Conservation (phyloP, 2,329 filamentous ascomycete genomes). For the Chaetomiaceae sp. region DNA sequence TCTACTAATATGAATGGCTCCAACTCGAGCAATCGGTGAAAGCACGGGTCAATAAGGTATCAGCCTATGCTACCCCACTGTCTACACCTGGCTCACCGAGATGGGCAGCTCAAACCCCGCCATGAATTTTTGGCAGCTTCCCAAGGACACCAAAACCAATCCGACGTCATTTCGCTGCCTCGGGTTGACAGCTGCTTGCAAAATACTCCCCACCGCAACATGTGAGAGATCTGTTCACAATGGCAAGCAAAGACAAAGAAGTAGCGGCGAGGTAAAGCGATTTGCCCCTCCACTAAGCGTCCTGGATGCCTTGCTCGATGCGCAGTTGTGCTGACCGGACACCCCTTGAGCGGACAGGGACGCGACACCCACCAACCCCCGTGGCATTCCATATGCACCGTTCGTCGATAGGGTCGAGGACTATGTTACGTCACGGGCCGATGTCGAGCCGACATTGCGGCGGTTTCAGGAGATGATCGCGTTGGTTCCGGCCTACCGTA, state of each 20-base stretch:
- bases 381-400: slow-evolving; percentile 77
- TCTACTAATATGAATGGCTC: no score
- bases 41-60: neutral
- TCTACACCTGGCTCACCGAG: slow-evolving; percentile 1
- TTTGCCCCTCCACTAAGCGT: neutral
- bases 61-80: slow-evolving; percentile 4
- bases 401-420: slow-evolving; percentile 88
- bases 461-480: slow-evolving; percentile 93
- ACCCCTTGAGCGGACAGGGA: slow-evolving; percentile 37
- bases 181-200: neutral
- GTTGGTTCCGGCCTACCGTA: slow-evolving; percentile 43
- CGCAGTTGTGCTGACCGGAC: neutral
- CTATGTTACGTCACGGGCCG: slow-evolving; percentile 71
- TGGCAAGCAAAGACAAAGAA: slow-evolving; percentile 16
- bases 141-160: neutral
- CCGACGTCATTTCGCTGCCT: slow-evolving; percentile 8
- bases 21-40: no score
- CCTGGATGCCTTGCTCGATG: neutral
- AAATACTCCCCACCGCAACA: neutral
- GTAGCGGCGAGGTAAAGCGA: slow-evolving; percentile 4
- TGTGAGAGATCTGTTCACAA: slow-evolving; percentile 7
- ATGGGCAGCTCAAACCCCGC: slow-evolving; percentile 8
- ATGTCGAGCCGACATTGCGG: slow-evolving; percentile 75
- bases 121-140: slow-evolving; percentile 14
- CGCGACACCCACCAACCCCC: slow-evolving; percentile 63